These are phyloP conservation scores for Benincasa hispida DNA, from an alignment of 306 rosid species.

Conservation along the genomic window DNA sequence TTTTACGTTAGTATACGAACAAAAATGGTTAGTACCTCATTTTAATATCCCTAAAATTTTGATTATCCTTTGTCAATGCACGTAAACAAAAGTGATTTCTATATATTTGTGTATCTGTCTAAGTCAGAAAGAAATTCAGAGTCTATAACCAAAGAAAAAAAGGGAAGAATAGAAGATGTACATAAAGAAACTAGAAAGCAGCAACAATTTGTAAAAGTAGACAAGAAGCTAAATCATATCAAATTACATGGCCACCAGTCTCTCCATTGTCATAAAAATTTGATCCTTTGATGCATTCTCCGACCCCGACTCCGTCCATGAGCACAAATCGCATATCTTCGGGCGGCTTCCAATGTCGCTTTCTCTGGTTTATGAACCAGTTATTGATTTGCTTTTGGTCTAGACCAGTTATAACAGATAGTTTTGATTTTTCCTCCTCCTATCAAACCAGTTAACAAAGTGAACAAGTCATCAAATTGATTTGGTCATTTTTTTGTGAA, in stretches of 20 bases:
- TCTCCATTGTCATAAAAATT: background rate
- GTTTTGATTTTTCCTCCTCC: constrained; percentile 68
- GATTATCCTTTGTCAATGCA: background rate
- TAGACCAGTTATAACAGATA: constrained; percentile 49
- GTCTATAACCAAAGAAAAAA: background rate
- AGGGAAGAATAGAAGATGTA: background rate
- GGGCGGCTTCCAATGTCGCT: constrained; percentile 89
- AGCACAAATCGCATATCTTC: constrained; percentile 51
- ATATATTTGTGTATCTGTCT: background rate
- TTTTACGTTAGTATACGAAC: too few species aligned
- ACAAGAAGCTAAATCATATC: background rate
- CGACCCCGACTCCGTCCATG: constrained; percentile 21
- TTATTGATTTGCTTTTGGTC: constrained; percentile 79
- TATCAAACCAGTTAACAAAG: background rate
- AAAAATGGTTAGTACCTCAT: too few species aligned
- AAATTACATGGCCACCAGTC: background rate
- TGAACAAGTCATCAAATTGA: background rate
- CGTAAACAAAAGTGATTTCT: background rate
- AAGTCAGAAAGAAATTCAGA: background rate
- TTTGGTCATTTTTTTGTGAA: background rate
- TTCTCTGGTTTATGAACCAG: constrained; percentile 90
- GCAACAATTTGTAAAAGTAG: background rate
- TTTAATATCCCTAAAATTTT: too few species aligned
- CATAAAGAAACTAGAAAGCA: background rate
- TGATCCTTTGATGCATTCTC: background rate